These are phyloP conservation scores for Penicillium chermesinum DNA, from an alignment of 495 filamentous ascomycete species.

Conservation along the genomic window DNA sequence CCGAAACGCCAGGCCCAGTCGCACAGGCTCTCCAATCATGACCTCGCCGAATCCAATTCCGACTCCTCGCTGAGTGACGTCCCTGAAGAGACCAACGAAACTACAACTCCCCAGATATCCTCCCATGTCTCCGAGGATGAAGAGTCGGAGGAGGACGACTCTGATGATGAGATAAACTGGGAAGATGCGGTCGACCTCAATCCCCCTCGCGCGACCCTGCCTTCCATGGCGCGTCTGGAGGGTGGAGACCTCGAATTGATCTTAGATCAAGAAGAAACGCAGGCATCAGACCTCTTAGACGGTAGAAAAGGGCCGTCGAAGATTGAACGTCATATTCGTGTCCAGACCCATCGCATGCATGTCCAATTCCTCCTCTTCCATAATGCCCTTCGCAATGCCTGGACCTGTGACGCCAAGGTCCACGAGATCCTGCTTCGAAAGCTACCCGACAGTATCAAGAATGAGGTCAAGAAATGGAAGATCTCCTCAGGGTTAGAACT, in stretches of 20 bases:
- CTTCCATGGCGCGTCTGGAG: constrained; percentile 25
- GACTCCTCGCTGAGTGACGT: constrained; percentile 62
- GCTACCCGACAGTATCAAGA: constrained; percentile 57
- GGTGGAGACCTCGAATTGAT: constrained; percentile 69
- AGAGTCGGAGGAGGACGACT: constrained; percentile 54
- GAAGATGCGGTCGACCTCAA: constrained; percentile 69
- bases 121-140: constrained; percentile 24
- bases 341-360: constrained; percentile 79
- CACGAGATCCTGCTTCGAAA: constrained; percentile 73
- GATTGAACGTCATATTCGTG: constrained; percentile 70
- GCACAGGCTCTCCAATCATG: neutral
- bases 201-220: constrained; percentile 23
- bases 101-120: constrained; percentile 3
- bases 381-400: constrained; percentile 79
- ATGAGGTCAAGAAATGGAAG: constrained; percentile 73
- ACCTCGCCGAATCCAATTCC: constrained; percentile 44
- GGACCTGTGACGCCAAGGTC: constrained; percentile 73
- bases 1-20: constrained; percentile 11
- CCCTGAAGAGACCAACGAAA: constrained; percentile 21
- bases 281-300: constrained; percentile 52
- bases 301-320: constrained; percentile 84
- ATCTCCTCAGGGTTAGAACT: constrained; percentile 56
- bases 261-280: constrained; percentile 55
- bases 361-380: constrained; percentile 86
- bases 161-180: constrained; percentile 75